Base-by-base conservation (phyloP, 129 eudicot species). In the Ambrosia trifida region DNA sequence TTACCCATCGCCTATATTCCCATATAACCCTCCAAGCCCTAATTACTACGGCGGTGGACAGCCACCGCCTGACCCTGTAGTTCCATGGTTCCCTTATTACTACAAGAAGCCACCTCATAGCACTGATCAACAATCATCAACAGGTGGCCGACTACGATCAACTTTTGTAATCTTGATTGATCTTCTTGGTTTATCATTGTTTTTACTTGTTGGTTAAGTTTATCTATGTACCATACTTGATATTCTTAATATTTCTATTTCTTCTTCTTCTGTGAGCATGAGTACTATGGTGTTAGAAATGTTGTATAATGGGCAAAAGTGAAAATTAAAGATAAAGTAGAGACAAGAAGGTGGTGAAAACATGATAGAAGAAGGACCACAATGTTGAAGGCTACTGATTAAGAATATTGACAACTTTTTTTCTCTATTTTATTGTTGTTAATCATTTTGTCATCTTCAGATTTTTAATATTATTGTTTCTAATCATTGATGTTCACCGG, bases 11-110 rank as follows among this genome's bases (percentile, higher is more conserved):
- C 82, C 83, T 24, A 10, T 71, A 68, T 72, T 72, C 38, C 82
- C 93, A 33, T 74, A 80, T 78, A 67, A 44, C 50, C 90, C 86
- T 65, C 86, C 91, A 32, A 79, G 85, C 36, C 81, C 89, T 67
- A 51, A 72, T 44, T 72, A 40, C 66, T 63, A 38, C 30, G 80
- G 77, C 1, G 74, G 44, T 28, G 67, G 74, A 43, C 94, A 78
- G n/a, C 83, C 88, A 7, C 79, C 96, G 16, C 96, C 96, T 1
- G 88, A 87, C 12, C 81, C 85, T 11, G 61, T 87, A 2, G 80
- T 87, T 72, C 91, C 95, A 9, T 90, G 94, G 94, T 87, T 76
- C 16, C 96, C 96, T 5, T 90, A 49, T 74, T 90, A 90, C 81
- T 87, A 76, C 81, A 76, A 85, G 45, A 87, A 76, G 70, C 95